phyloP scores from a whole-genome alignment of 805 yeast genomes.

The Saccharomyces kudriavzevii region DNA sequence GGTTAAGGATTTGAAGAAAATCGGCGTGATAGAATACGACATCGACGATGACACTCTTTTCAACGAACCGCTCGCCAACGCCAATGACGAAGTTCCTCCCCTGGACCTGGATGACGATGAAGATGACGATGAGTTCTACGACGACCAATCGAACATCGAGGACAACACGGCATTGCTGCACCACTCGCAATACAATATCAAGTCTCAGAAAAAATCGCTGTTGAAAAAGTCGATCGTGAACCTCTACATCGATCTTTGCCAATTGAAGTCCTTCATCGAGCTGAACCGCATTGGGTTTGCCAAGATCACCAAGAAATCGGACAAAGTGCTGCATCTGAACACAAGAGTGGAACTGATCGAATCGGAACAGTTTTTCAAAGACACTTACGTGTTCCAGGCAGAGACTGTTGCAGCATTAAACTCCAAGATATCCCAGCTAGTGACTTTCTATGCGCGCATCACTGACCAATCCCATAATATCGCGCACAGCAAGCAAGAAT shows the following conservation, averaged over 20 bases:
- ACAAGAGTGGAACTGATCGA: conserved; percentile 42
- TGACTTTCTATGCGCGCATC: conserved; percentile 45
- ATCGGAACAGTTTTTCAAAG: conserved; percentile 33
- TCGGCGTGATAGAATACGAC: conserved; percentile 8
- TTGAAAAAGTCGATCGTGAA: conserved; percentile 54
- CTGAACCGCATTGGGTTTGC: conserved; percentile 76
- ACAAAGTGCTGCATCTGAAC: conserved; percentile 56
- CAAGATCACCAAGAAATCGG: conserved; percentile 81
- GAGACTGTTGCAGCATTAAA: conserved; percentile 42
- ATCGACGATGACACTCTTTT: background rate
- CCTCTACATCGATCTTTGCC: conserved; percentile 63
- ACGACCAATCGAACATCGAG: conserved; percentile 29
- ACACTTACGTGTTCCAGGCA: conserved; percentile 46
- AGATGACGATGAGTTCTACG: conserved; percentile 32
- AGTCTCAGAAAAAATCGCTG: conserved; percentile 46
- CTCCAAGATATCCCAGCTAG: conserved; percentile 40
- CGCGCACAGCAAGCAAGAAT: conserved; percentile 41
- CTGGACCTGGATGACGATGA: conserved; percentile 4
- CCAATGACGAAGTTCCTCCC: conserved; percentile 1
- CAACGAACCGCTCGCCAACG: background rate
- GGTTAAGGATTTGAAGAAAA: conserved; percentile 37
- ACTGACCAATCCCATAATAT: conserved; percentile 29
- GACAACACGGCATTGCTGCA: conserved; percentile 40
- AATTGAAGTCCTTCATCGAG: conserved; percentile 70
- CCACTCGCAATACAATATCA: conserved; percentile 40